These are phyloP conservation scores for Rhodamnia argentea DNA, from an alignment of 345 rosid species.

Conservation along the genomic window DNA sequence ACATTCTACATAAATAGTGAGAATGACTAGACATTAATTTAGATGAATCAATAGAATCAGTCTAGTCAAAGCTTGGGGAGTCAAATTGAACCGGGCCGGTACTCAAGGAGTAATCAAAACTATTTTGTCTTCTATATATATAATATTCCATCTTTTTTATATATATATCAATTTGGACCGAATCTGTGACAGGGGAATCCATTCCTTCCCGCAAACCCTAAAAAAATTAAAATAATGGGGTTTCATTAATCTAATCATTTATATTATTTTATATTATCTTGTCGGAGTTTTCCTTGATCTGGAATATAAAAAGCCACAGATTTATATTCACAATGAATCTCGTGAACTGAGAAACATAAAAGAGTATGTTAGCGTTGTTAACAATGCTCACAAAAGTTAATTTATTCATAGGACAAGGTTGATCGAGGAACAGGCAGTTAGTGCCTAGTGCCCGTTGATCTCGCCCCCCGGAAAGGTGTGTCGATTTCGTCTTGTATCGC, in stretches of 20 bases:
- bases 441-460: neutral
- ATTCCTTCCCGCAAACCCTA: neutral
- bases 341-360: neutral
- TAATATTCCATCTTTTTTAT: neutral
- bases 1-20: neutral
- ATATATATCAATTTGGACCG: neutral
- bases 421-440: neutral
- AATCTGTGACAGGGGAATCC: neutral
- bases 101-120: neutral
- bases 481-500: neutral
- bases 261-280: neutral
- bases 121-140: neutral
- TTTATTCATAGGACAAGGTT: neutral
- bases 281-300: neutral
- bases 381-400: neutral
- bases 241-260: neutral
- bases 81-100: neutral
- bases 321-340: neutral
- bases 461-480: rapidly evolving
- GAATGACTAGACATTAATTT: neutral
- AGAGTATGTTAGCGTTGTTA: neutral
- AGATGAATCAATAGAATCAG: neutral
- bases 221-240: neutral
- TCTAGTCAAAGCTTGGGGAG: neutral
- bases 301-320: neutral